Percentiles rank a stretch among this genome's conserved stretches.
These are phyloP conservation scores for Abrus pulchellus DNA, from an alignment of 306 rosid species.

Conservation along the genomic window DNA sequence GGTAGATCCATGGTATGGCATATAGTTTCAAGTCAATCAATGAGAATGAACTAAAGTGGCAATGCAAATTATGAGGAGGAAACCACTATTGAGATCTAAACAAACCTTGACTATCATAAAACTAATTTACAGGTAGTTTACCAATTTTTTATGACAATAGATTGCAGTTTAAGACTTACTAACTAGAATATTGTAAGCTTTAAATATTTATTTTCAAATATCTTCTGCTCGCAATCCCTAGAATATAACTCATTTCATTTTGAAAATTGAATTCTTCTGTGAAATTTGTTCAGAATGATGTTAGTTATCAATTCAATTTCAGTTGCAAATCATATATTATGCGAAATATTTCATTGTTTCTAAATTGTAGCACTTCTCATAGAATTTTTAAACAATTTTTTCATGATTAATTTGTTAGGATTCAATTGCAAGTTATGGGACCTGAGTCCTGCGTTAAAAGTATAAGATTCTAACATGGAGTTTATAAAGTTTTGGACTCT, in stretches of 20 bases:
- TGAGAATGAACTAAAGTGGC: not conserved
- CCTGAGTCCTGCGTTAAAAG: not conserved
- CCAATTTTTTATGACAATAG: slow-evolving; percentile 2
- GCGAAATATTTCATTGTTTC: not conserved
- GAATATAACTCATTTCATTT: not conserved
- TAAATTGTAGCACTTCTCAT: not conserved
- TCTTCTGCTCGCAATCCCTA: not conserved
- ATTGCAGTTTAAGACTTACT: not conserved
- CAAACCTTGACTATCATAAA: not conserved
- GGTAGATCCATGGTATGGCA: not conserved
- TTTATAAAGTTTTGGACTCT: not conserved
- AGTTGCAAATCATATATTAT: not conserved
- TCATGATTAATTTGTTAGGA: not conserved
- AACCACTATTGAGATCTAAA: slow-evolving; percentile 2
- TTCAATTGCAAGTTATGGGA: too few relatives aligned
- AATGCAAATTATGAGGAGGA: slow-evolving; percentile 5
- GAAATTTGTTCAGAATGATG: not conserved
- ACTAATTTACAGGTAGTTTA: not conserved
- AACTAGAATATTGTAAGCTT: not conserved
- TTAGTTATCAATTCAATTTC: slow-evolving; percentile 14
- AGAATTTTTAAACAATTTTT: not conserved
- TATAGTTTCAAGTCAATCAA: not conserved
- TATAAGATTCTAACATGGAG: not conserved
- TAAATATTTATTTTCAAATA: not conserved
- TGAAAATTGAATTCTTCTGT: not conserved